Base-by-base conservation (phyloP, 345 rosid genomes). In the Linum tenue region DNA sequence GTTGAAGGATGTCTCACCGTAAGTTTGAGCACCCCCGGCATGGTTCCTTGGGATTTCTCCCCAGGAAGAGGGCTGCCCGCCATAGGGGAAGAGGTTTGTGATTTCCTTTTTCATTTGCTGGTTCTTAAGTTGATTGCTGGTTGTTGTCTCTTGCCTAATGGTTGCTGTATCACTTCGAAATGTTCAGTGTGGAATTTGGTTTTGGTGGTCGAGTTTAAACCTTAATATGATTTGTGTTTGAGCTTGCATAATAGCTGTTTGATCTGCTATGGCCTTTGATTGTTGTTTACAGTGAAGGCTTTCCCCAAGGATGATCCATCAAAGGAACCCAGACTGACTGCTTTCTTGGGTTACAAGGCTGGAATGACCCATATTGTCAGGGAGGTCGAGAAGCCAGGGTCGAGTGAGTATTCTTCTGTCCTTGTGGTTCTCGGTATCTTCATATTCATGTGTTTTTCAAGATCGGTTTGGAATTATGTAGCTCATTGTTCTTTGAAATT, bases 21-120 rank as follows among this genome's bases (percentile, higher is more conserved):
- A 89, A 89, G 84, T 89, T 89, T 79, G 96, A 89, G 83, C 96
- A 89, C 78, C 96, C 96, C 17, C 83, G 96, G 70, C 96, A 89
- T 35, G 96, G 96, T 15, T 89, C 94, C 75, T 86, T 90, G 42
- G 96, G 83, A 22, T 22, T 22, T 22, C 31, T 22, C 31, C 31
- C 31, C 31, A 22, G 31, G 31, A 22, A 22, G 31, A 63, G 96
- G 38, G 91, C 95, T 42, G 48, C 86, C 72, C 91, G 96, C 56
- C 95, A 90, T 79, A 84, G 96, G 67, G 96, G 96, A 71, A 87
- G 85, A 70, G 96, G 92, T 86, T 61, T 51, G 39, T 9, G 0
- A 3, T 6, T 61, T 22, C 37, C 2, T 14, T 22, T 41, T 22
- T 44, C 41, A 0, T 63, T 63, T 39, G 55, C 12, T 5, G 10